Percentiles rank a stretch among this genome's conserved stretches.
Conservation (phyloP, 768 basidiomycete genomes). For the Tulasnella calospora region DNA sequence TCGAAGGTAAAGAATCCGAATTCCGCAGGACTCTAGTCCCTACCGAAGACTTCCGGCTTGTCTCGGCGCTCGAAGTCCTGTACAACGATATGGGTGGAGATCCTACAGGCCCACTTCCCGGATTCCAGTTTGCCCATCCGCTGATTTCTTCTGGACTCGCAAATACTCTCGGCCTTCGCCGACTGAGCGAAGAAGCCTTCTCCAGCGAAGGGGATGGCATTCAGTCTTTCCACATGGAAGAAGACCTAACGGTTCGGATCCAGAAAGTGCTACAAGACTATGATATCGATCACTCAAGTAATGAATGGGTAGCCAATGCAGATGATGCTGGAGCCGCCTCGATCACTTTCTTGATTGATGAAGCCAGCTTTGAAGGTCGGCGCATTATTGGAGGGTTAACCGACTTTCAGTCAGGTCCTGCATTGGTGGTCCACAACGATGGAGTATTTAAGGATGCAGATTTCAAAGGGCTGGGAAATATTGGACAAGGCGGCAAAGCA, state of each 20-base stretch:
- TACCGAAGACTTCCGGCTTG: neutral
- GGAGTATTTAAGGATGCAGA: slow-evolving; percentile 1
- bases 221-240: slow-evolving; percentile 34
- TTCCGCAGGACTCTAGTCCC: neutral
- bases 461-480: neutral
- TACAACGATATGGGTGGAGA: neutral
- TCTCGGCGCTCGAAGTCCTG: neutral
- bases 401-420: neutral
- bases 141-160: neutral
- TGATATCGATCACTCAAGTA: neutral
- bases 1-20: neutral
- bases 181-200: neutral
- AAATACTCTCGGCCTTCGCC: neutral
- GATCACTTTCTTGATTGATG: slow-evolving; percentile 2
- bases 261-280: slow-evolving; percentile 1
- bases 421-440: neutral
- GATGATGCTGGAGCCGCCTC: neutral
- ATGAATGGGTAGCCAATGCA: slow-evolving; percentile 17
- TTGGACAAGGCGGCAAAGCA: neutral
- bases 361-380: slow-evolving; percentile 32
- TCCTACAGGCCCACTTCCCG: neutral
- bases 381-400: slow-evolving; percentile 36
- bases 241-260: neutral
- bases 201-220: neutral
- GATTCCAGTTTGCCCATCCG: slow-evolving; percentile 11